Evolutionary conservation across 2,329 filamentous ascomycete genomes (phyloP).

Genomic region (Hypoxylon sp.): DNA sequence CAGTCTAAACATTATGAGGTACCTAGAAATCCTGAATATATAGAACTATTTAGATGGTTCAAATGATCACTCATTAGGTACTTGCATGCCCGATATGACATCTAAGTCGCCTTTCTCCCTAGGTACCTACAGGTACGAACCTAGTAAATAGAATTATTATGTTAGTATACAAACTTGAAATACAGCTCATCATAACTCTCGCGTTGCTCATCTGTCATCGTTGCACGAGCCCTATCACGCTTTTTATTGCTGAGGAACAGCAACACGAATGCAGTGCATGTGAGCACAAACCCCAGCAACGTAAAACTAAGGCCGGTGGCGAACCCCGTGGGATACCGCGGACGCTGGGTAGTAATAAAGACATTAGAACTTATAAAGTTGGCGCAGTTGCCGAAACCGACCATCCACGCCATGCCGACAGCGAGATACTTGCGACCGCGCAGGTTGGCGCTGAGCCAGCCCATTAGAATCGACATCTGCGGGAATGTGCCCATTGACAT

Average conservation of each 20-base stretch:
- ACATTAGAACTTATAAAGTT: slow-evolving; percentile 61
- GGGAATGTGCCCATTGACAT: slow-evolving; percentile 52
- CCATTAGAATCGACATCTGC: slow-evolving; percentile 52
- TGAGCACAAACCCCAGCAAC: slow-evolving; percentile 44
- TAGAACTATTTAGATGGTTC: neutral
- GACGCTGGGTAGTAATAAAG: slow-evolving; percentile 58
- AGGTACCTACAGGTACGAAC: too few relatives aligned
- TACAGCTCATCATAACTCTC: slow-evolving; percentile 47
- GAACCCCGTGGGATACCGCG: slow-evolving; percentile 58
- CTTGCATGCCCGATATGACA: neutral
- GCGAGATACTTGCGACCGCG: slow-evolving; percentile 59
- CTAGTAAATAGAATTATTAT: neutral
- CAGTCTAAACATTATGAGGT: neutral
- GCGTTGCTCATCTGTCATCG: slow-evolving; percentile 45
- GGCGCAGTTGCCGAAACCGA: slow-evolving; percentile 62
- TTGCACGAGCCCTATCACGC: slow-evolving; percentile 41
- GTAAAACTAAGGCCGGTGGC: slow-evolving; percentile 56
- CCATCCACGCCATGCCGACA: slow-evolving; percentile 59
- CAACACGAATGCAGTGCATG: slow-evolving; percentile 29
- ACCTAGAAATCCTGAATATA: neutral
- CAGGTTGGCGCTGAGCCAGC: slow-evolving; percentile 60
- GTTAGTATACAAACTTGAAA: slow-evolving; percentile 50
- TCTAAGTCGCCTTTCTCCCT: neutral
- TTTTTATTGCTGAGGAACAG: slow-evolving; percentile 41
- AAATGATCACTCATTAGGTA: neutral